Evolutionary conservation across 192 early-diverging fungal species (phyloP).

Genomic region (Backusella macrospora): DNA sequence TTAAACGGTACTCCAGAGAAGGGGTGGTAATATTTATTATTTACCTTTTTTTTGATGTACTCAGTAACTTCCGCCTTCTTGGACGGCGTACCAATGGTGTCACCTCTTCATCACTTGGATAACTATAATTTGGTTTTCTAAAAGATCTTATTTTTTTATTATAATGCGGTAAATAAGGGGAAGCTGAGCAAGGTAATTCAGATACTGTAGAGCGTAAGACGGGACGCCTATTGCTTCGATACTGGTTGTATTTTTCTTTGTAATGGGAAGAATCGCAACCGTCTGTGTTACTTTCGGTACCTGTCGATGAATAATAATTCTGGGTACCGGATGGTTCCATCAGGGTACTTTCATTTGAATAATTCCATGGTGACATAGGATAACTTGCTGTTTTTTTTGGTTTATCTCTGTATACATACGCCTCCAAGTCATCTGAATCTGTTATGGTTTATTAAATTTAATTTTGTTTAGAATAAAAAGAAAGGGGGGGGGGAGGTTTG

Average conservation of each 20-base stretch:
- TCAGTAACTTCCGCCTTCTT: conserved; percentile 22
- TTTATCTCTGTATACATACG: conserved; percentile 40
- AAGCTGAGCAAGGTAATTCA: conserved; percentile 25
- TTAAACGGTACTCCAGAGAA: background rate
- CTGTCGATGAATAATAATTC: conserved; percentile 29
- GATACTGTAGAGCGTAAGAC: conserved; percentile 35
- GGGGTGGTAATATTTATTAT: background rate
- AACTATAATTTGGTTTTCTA: conserved; percentile 13
- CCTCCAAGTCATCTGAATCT: conserved; percentile 44
- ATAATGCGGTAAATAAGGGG: background rate
- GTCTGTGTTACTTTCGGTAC: conserved; percentile 22
- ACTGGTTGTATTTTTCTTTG: conserved; percentile 5
- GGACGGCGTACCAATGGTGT: conserved; percentile 21
- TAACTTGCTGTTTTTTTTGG: conserved; percentile 9
- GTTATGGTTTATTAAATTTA: conserved; percentile 3
- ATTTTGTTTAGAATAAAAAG: background rate
- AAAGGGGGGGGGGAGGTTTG: background rate
- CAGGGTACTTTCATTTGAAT: conserved; percentile 11
- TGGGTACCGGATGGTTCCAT: conserved; percentile 12
- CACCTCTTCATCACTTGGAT: conserved; percentile 35
- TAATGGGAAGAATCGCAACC: conserved; percentile 5
- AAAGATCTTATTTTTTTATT: background rate
- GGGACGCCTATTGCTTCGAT: conserved; percentile 20
- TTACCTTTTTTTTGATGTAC: conserved; percentile 26
- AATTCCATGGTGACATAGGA: conserved; percentile 14